These are phyloP conservation scores for Fusarium keratoplasticum DNA, from an alignment of 2,329 filamentous ascomycete genomes.

Conservation along the genomic window DNA sequence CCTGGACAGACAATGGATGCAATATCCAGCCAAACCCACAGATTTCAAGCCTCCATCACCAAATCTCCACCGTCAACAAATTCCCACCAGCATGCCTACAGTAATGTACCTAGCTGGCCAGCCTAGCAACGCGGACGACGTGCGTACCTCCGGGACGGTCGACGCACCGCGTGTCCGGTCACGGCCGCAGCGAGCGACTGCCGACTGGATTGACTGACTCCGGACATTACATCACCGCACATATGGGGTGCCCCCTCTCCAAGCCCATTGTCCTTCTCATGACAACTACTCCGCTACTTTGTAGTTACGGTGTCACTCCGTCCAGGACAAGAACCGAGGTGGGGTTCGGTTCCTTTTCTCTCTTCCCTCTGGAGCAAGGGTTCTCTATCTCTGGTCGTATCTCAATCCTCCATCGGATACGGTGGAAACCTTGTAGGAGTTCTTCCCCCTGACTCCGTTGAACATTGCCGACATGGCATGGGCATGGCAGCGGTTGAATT, in stretches of 20 bases:
- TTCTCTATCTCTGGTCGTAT: conserved; percentile 11
- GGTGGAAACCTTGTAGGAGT: background rate
- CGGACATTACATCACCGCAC: conserved; percentile 25
- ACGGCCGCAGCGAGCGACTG: background rate
- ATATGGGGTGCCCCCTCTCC: conserved; percentile 12
- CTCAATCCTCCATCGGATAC: conserved; percentile 7
- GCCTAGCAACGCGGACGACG: background rate
- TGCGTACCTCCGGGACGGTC: background rate
- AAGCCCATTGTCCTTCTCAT: conserved; percentile 11
- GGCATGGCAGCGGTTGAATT: conserved; percentile 1
- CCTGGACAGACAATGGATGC: background rate
- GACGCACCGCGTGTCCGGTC: background rate
- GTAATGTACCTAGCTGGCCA: background rate
- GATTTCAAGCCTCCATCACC: conserved; percentile 4
- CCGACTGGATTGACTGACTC: conserved; percentile 16
- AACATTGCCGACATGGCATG: background rate
- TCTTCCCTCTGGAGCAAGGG: conserved; percentile 2
- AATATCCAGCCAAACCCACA: background rate
- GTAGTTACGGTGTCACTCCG: conserved; percentile 10
- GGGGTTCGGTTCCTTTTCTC: conserved; percentile 1
- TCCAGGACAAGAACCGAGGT: conserved; percentile 1
- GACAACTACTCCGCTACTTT: background rate
- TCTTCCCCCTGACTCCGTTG: conserved; percentile 2
- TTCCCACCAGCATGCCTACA: conserved; percentile 1
- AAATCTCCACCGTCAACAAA: conserved; percentile 1